phyloP scores from a whole-genome alignment of 2,329 filamentous ascomycete species.

The Colletotrichum sp. region DNA sequence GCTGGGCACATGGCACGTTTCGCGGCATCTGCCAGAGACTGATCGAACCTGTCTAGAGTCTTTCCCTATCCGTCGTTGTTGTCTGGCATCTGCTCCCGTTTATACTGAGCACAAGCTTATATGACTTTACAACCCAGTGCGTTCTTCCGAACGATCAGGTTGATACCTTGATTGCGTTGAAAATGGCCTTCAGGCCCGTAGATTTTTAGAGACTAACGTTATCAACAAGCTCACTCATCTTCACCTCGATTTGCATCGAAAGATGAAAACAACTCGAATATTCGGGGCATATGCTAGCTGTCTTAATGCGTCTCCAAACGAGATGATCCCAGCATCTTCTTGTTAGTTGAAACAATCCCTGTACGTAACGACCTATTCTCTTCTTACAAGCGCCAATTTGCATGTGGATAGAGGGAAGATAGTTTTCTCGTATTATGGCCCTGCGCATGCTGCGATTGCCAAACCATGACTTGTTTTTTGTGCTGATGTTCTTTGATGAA shows the following conservation, averaged over 20 bases:
- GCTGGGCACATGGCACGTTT: not conserved
- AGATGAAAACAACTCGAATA: not conserved
- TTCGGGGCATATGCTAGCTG: not conserved
- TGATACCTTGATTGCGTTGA: not conserved
- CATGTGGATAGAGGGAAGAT: too few species aligned
- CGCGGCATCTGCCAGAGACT: not conserved
- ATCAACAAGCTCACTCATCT: not conserved
- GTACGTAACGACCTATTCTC: too few species aligned
- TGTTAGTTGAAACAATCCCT: too few species aligned
- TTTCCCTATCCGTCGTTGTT: not conserved
- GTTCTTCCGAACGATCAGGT: not conserved
- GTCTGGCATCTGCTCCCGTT: not conserved
- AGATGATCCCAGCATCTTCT: too few species aligned
- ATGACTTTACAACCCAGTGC: not conserved
- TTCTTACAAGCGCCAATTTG: too few species aligned
- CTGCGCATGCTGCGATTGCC: too few species aligned
- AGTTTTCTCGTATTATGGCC: too few species aligned
- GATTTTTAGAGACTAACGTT: not conserved
- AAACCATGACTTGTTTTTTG: too few species aligned
- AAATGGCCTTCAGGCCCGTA: not conserved
- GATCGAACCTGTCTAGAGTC: not conserved
- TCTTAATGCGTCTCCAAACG: accelerated
- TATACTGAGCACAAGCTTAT: not conserved
- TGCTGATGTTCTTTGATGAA: too few species aligned
- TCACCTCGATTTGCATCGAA: not conserved